Conservation (phyloP, 306 rosid genomes). For the Corylus americana region DNA sequence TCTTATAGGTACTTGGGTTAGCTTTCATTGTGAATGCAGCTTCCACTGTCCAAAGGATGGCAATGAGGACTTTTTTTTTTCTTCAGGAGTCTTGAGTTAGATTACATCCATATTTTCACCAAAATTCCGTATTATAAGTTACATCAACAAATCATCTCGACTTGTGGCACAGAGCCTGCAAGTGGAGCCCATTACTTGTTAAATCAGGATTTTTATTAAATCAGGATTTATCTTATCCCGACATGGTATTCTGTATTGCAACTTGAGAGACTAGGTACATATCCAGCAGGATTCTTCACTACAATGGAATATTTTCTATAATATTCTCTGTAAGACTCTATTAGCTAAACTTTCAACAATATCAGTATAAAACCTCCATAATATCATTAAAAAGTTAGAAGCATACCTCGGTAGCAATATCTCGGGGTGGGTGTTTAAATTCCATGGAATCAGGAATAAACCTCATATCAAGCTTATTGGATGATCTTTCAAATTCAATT, state of each 20-base stretch:
- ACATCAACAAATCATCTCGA: not conserved
- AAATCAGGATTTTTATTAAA: not conserved
- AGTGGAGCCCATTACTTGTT: not conserved
- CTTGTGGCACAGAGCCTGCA: not conserved
- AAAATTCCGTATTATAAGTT: not conserved
- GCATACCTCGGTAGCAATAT: conserved; percentile 77
- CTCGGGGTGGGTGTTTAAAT: conserved; percentile 67
- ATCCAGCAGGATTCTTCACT: not conserved
- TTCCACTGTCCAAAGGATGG: not conserved
- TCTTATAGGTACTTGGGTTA: not conserved
- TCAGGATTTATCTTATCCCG: not conserved
- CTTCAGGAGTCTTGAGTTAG: not conserved
- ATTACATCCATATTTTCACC: not conserved
- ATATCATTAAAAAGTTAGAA: not conserved
- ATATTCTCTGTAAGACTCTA: not conserved
- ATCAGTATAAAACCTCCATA: not conserved
- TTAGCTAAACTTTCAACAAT: not conserved
- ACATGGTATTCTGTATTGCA: not conserved
- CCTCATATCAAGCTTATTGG: conserved; percentile 85
- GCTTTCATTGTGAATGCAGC: not conserved
- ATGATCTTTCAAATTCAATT: conserved; percentile 66
- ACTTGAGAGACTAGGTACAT: not conserved
- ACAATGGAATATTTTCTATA: not conserved
- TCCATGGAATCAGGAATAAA: conserved; percentile 89
- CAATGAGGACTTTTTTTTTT: not conserved